Percentiles rank a stretch among this genome's conserved stretches.
These are phyloP conservation scores for Tetradesmus obliquus DNA, from an alignment of 139 green algal species.

Conservation along the genomic window DNA sequence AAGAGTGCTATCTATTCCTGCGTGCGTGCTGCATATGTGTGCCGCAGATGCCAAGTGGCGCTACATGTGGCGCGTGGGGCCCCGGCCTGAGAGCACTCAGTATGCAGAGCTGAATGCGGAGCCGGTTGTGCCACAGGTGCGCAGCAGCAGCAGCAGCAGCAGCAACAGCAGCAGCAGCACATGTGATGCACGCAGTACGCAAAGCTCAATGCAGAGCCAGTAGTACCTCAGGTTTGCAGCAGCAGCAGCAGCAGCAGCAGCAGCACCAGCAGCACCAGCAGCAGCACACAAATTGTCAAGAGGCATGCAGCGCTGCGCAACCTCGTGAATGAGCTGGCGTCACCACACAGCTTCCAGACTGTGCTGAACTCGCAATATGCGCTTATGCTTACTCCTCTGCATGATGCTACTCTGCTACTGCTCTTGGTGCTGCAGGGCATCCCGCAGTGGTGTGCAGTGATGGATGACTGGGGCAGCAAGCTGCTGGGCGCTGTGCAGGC, in stretches of 20 bases:
- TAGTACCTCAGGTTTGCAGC: slow-evolving; percentile 64
- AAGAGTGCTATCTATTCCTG: no score
- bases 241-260: no score
- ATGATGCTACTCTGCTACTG: not conserved
- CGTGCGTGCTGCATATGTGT: not conserved
- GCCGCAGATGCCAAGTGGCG: slow-evolving; percentile 85
- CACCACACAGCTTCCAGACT: no score
- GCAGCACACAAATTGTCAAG: not conserved
- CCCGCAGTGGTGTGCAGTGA: not conserved
- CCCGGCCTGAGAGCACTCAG: slow-evolving; percentile 64
- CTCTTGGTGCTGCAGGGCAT: not conserved
- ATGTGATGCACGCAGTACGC: slow-evolving; percentile 75
- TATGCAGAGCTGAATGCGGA: slow-evolving; percentile 91
- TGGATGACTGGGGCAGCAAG: slow-evolving; percentile 26
- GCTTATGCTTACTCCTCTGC: not conserved
- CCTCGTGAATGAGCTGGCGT: no score
- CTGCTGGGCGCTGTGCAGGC: not conserved
- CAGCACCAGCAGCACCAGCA: no score
- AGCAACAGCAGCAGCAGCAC: no score
- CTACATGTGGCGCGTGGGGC: slow-evolving; percentile 89
- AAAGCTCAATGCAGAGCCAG: slow-evolving; percentile 90
- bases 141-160: not conserved
- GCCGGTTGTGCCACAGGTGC: slow-evolving; percentile 72
- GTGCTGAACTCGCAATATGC: not conserved
- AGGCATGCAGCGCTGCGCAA: not conserved